phyloP scores from a whole-genome alignment of 2,329 filamentous ascomycete species.

The Dendrostoma leiphaemia region DNA sequence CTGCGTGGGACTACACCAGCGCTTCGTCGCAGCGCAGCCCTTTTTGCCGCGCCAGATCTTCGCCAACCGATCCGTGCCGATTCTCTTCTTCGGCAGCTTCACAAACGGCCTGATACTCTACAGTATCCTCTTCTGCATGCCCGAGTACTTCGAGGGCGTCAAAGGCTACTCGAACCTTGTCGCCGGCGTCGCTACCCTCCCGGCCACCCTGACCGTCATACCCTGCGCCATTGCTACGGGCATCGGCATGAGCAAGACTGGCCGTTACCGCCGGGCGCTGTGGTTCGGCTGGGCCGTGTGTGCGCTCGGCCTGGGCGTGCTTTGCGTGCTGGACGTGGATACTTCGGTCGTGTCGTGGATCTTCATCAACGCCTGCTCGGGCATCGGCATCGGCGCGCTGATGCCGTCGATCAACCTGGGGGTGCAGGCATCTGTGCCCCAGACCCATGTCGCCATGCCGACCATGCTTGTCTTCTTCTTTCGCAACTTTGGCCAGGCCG shows the following conservation, averaged over 20 bases:
- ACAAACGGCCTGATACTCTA: slow-evolving; percentile 1
- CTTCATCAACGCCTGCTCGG: slow-evolving; percentile 13
- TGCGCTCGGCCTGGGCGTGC: slow-evolving; percentile 9
- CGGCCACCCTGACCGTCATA: slow-evolving; percentile 17
- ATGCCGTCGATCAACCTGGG: slow-evolving; percentile 21
- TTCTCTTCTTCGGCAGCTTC: no score
- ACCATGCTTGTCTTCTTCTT: slow-evolving; percentile 9
- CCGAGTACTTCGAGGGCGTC: slow-evolving; percentile 23
- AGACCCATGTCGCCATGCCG: slow-evolving; percentile 18
- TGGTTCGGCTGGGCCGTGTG: slow-evolving; percentile 21
- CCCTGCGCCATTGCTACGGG: slow-evolving; percentile 19
- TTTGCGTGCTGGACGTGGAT: slow-evolving; percentile 14
- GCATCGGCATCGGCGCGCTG: slow-evolving; percentile 21
- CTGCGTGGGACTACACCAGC: no score
- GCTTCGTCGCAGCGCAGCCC: no score
- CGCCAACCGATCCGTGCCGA: no score
- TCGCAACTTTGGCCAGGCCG: slow-evolving; percentile 19
- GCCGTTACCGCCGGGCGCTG: slow-evolving; percentile 20
- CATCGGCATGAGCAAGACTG: slow-evolving; percentile 16
- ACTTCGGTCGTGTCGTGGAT: slow-evolving; percentile 13
- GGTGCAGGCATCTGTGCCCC: slow-evolving; percentile 20
- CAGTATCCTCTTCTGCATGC: slow-evolving; percentile 18
- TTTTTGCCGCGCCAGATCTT: no score
- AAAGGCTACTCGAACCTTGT: slow-evolving; percentile 17
- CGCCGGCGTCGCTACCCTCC: slow-evolving; percentile 22